phyloP scores from a whole-genome alignment of 768 basidiomycete species.

The Rhizopogon vesiculosus region DNA sequence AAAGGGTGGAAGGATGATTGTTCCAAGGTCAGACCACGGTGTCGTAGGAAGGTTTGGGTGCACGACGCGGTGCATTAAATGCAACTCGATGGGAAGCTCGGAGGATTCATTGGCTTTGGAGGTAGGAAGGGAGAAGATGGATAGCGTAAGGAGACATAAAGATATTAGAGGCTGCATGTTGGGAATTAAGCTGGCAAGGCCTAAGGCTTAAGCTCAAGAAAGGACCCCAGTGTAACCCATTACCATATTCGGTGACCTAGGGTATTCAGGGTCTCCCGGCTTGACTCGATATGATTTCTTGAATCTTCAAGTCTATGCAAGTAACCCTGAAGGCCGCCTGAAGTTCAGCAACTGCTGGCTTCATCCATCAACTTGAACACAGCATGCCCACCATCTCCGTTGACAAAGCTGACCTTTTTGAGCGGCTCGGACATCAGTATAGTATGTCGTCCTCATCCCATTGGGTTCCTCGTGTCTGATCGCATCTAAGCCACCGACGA shows the following conservation, averaged over 20 bases:
- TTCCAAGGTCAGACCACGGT: conserved; percentile 21
- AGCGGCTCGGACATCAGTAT: conserved; percentile 77
- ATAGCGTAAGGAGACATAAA: background rate
- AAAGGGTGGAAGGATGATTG: conserved; percentile 16
- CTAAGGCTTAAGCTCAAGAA: background rate
- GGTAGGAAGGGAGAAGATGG: conserved; percentile 5
- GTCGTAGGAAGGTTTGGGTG: conserved; percentile 25
- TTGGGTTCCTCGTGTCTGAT: conserved; percentile 1
- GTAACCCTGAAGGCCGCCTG: background rate
- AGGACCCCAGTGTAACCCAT: background rate
- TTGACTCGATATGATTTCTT: conserved; percentile 7
- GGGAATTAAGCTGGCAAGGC: too few relatives aligned
- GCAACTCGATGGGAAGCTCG: background rate
- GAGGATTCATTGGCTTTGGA: background rate
- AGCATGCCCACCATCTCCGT: conserved; percentile 93
- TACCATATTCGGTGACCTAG: background rate
- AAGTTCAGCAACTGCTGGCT: background rate
- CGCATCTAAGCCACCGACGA: conserved; percentile 74
- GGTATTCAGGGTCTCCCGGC: conserved; percentile 15
- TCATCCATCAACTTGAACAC: background rate
- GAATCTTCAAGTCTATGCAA: background rate
- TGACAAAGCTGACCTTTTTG: conserved; percentile 93
- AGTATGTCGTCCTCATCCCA: conserved; percentile 39
- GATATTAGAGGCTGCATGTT: conserved; percentile 2
- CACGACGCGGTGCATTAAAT: conserved; percentile 22